Conservation (phyloP, 2,329 filamentous ascomycete species). For the Penicillium griseofulvum region DNA sequence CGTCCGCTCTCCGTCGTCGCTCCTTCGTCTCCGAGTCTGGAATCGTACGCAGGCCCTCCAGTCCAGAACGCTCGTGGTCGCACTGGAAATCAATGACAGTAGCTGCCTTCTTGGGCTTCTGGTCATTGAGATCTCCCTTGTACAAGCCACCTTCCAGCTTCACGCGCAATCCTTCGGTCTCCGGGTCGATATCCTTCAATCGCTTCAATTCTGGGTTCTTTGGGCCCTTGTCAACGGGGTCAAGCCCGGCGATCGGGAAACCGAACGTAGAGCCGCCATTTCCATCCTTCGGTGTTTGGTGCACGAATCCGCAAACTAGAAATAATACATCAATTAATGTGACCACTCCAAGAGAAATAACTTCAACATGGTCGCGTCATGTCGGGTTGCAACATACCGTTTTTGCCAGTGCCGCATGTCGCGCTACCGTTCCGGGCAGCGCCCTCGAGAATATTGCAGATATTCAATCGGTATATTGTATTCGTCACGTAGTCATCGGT, state of each 20-base stretch:
- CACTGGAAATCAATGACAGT: slow-evolving; percentile 86
- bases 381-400: slow-evolving; percentile 28
- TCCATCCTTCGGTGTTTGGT: slow-evolving; percentile 50
- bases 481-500: slow-evolving; percentile 30
- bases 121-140: slow-evolving; percentile 48
- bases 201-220: slow-evolving; percentile 63
- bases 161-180: slow-evolving; percentile 69
- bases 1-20: slow-evolving; percentile 15
- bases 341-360: background rate
- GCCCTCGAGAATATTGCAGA: slow-evolving; percentile 33
- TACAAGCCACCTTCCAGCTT: slow-evolving; percentile 62
- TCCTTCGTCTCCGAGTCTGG: slow-evolving; percentile 8
- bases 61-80: slow-evolving; percentile 67
- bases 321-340: background rate
- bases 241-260: slow-evolving; percentile 72
- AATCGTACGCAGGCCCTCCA: slow-evolving; percentile 53
- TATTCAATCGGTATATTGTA: slow-evolving; percentile 39
- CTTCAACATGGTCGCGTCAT: background rate
- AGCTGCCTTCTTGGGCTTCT: slow-evolving; percentile 55
- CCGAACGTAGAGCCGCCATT: slow-evolving; percentile 55
- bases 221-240: slow-evolving; percentile 50
- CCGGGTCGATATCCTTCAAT: slow-evolving; percentile 64
- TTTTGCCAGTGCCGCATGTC: slow-evolving; percentile 36
- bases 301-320: slow-evolving; percentile 72
- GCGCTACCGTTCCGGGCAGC: slow-evolving; percentile 25